Conservation (phyloP, 345 rosid species). For the Citrus glauca region DNA sequence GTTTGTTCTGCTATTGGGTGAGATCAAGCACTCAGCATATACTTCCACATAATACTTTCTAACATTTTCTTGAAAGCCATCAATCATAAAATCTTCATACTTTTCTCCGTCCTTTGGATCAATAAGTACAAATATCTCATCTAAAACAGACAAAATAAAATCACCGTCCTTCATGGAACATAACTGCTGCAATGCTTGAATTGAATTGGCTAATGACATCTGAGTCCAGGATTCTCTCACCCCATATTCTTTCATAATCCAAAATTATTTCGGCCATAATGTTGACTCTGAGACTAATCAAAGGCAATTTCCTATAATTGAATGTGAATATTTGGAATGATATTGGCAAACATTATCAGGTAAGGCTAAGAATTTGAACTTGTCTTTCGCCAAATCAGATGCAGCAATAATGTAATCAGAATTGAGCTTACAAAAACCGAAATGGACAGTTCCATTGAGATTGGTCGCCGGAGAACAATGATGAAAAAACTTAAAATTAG, state of each 20-base stretch:
- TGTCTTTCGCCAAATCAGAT: background rate
- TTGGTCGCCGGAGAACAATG: background rate
- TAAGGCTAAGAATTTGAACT: background rate
- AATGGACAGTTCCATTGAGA: background rate
- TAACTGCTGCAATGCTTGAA: background rate
- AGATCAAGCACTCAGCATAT: too few species aligned
- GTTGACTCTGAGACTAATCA: background rate
- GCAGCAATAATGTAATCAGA: background rate
- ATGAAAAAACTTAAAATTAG: background rate
- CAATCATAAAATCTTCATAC: too few species aligned
- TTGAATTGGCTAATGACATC: background rate
- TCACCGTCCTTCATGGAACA: too few species aligned
- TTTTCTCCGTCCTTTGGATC: too few species aligned
- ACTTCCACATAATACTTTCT: too few species aligned
- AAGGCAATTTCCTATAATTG: background rate
- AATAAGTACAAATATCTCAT: too few species aligned
- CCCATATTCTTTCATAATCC: too few species aligned
- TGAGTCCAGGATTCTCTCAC: too few species aligned
- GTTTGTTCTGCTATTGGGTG: too few species aligned
- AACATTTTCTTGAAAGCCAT: too few species aligned
- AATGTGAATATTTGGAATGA: background rate
- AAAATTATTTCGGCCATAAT: too few species aligned
- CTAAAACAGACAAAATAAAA: too few species aligned
- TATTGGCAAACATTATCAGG: background rate
- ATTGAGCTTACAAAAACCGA: background rate